A percentile compares a stretch with the other conserved stretches of the same genome.
phyloP scores from a whole-genome alignment of 176 grass and related monocot genomes.

The Juncus inflexus region DNA sequence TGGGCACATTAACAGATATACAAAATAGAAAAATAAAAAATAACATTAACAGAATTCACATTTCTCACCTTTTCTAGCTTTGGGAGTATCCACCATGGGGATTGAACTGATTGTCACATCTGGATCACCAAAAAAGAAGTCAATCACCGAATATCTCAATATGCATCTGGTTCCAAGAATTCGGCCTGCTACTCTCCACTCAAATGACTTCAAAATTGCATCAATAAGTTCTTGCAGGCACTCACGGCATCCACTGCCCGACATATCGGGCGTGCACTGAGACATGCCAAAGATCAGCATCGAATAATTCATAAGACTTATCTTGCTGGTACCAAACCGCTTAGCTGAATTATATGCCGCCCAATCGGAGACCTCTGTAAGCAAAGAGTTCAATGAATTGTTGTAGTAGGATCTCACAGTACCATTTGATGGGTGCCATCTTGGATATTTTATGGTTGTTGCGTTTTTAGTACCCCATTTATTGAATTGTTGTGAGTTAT shows the following conservation, averaged over 20 bases:
- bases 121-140: background rate
- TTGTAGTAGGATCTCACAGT: background rate
- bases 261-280: constrained; percentile 48
- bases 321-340: constrained; percentile 30
- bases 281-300: constrained; percentile 28
- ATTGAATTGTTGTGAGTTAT: background rate
- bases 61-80: no score
- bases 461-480: background rate
- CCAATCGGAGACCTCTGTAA: constrained; percentile 21
- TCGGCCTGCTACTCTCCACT: constrained; percentile 20
- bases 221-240: constrained; percentile 24
- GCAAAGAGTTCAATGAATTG: constrained; percentile 8
- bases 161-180: constrained; percentile 27
- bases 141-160: constrained; percentile 30
- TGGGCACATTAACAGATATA: no score
- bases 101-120: background rate
- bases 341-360: constrained; percentile 13
- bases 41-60: no score
- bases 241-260: constrained; percentile 8
- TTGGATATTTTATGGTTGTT: background rate
- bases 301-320: background rate
- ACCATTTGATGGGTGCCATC: background rate
- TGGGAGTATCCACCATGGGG: background rate
- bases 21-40: no score
- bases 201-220: constrained; percentile 2